Evolutionary conservation across 2,329 filamentous ascomycete genomes (phyloP).

Genomic region (Monosporascus sp.): DNA sequence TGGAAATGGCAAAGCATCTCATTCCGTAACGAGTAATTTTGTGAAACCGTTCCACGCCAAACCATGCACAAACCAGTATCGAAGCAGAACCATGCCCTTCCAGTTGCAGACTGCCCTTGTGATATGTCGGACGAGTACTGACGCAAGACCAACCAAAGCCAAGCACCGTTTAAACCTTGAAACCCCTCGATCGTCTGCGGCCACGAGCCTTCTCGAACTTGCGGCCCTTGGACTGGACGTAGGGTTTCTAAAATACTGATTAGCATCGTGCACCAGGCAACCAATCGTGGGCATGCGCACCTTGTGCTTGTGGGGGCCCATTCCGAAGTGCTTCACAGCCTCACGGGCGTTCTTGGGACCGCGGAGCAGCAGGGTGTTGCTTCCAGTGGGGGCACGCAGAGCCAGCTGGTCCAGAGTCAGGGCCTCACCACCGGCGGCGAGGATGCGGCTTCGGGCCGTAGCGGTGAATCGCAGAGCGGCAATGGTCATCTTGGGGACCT

Average conservation of each 20-base stretch:
- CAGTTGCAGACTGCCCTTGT: constrained; percentile 18
- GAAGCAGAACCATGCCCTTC: constrained; percentile 24
- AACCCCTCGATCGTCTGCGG: constrained; percentile 95
- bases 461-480: constrained; percentile 96
- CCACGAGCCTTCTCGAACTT: constrained; percentile 99
- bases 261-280: constrained; percentile 18
- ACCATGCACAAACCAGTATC: constrained; percentile 32
- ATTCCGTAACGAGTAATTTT: constrained; percentile 31
- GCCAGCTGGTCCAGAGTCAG: constrained; percentile 97
- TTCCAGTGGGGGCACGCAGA: constrained; percentile 87
- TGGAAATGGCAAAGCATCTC: constrained; percentile 24
- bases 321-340: constrained; percentile 98
- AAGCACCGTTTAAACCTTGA: constrained; percentile 86
- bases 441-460: constrained; percentile 88
- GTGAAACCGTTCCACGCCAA: constrained; percentile 43
- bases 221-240: constrained; percentile 96
- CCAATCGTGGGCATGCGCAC: constrained; percentile 41
- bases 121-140: constrained; percentile 26
- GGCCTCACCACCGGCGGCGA: constrained; percentile 89
- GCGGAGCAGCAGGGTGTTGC: constrained; percentile 94
- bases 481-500: constrained; percentile 86
- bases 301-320: constrained; percentile 98
- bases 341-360: constrained; percentile 98
- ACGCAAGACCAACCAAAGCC: constrained; percentile 24
- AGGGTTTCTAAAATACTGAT: constrained; percentile 68